A percentile compares a stretch with the other conserved stretches of the same genome.
phyloP scores from a whole-genome alignment of 371 early-diverging fungal genomes.

The Coemansia sp. region DNA sequence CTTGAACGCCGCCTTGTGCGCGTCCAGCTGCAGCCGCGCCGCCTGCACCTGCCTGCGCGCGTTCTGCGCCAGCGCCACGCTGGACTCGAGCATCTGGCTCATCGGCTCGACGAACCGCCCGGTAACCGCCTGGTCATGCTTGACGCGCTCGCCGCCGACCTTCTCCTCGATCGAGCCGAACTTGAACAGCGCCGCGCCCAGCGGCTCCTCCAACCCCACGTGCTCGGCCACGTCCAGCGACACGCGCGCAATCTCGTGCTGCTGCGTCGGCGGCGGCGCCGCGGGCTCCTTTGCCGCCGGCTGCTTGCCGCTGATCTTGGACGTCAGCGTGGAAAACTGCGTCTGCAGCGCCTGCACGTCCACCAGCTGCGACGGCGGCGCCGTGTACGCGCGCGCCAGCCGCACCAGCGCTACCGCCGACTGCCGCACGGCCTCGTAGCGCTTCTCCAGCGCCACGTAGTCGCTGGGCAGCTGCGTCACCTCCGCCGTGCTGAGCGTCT shows the following conservation, averaged over 20 bases:
- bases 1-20: conserved; percentile 75
- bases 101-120: conserved; percentile 76
- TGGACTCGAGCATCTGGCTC: conserved; percentile 64
- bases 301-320: conserved; percentile 21
- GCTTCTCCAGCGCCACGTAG: conserved; percentile 80
- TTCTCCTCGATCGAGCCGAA: conserved; percentile 77
- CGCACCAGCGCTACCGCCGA: conserved; percentile 70
- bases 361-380: conserved; percentile 58
- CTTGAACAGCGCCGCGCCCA: conserved; percentile 81
- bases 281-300: conserved; percentile 26
- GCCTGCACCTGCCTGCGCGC: conserved; percentile 79
- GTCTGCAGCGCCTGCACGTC: conserved; percentile 72
- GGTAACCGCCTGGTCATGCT: conserved; percentile 71
- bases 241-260: conserved; percentile 76
- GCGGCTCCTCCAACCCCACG: conserved; percentile 73
- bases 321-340: conserved; percentile 35
- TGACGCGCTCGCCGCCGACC: conserved; percentile 73
- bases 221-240: conserved; percentile 63
- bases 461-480: conserved; percentile 89
- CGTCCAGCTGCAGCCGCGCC: conserved; percentile 79
- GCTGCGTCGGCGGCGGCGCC: conserved; percentile 59
- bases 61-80: conserved; percentile 78
- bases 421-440: conserved; percentile 65
- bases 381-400: conserved; percentile 71
- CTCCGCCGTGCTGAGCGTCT: conserved; percentile 79